Base-by-base conservation (phyloP, 108 stramenopile genomes). In the Pseudonitzschia multistriata region DNA sequence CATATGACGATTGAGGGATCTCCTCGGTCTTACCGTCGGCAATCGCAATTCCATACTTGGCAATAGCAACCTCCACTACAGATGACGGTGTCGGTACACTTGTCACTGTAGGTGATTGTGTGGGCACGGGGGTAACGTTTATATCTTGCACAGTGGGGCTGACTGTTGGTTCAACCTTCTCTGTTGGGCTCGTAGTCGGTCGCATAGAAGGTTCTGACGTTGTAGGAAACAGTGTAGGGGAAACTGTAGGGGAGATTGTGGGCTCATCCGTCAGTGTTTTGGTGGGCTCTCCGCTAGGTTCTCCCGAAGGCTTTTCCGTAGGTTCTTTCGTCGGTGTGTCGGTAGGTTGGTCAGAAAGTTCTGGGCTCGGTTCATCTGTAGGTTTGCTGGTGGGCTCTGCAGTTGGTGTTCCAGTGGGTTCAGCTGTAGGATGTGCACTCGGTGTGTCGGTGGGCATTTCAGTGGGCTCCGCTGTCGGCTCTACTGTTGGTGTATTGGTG, bases 331-430 rank as follows among this genome's bases (percentile, higher is more conserved):
- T 55, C 27, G 29, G 27, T 55, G 54, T 8, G 22, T 25, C 54
- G 3, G 27, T 30, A 25, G 54, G 54, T 13, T 13, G 15, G 17
- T 45, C 42, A 1, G 42, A 6, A 45, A 45, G 11, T 13, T 45
- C 8, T 24, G 33, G 19, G 7, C 6, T 59, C 35, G 57, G 57
- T 59, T 15, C n/a, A 7, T 30, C 57, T 21, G 57, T 59, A 17
- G 57, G 57, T 17, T 1, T 35, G 17, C 36, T 29, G 10, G 34
- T 62, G 13, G 67, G 61, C 2, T 21, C 63, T 42, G n/a, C 24
- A 40, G 77, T 71, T 31, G 66, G 70, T 36, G 33, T 27, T 5
- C 1, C 28, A 30, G 77, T 52, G 15, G 77, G 61, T 15, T 42
- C 50, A 11, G 14, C 70, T 31, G 76, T 49, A 17, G 76, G 72